A percentile compares a stretch with the other conserved stretches of the same genome.
These are phyloP conservation scores for Cladosporium cucumerinum DNA, from an alignment of 2,329 filamentous ascomycete genomes.

Conservation along the genomic window DNA sequence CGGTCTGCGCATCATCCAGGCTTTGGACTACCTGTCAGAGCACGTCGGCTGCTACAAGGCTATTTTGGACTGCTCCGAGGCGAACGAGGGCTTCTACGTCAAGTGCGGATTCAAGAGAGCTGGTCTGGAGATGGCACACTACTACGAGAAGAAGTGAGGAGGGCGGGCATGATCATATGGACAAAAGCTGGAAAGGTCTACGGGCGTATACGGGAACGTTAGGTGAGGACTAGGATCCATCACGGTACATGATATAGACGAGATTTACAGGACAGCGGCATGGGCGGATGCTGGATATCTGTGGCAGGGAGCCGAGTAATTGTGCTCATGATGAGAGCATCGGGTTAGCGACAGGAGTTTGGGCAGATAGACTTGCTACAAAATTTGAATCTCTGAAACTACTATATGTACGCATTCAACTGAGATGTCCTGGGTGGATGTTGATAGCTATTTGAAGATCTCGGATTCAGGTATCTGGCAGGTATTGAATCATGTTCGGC, in stretches of 20 bases:
- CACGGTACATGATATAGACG: background rate
- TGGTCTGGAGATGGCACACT: constrained; percentile 95
- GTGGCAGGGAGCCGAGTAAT: too few species aligned
- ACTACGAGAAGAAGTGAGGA: constrained; percentile 53
- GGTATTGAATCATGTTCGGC: too few species aligned
- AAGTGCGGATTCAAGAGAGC: constrained; percentile 95
- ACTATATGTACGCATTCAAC: too few species aligned
- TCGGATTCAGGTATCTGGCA: too few species aligned
- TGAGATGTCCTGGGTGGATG: too few species aligned
- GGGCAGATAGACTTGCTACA: too few species aligned
- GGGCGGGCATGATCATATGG: background rate
- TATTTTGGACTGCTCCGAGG: constrained; percentile 93
- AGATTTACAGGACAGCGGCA: background rate
- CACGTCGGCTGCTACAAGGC: constrained; percentile 94
- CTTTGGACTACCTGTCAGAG: constrained; percentile 82
- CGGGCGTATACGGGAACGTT: background rate
- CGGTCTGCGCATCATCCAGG: constrained; percentile 87
- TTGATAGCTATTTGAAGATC: too few species aligned
- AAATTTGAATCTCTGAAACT: too few species aligned
- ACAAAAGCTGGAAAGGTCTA: background rate
- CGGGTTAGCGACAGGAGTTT: too few species aligned
- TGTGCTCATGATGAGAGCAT: too few species aligned
- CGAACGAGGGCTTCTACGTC: constrained; percentile 95
- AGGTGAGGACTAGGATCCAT: background rate
- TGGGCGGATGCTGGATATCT: background rate